A percentile compares a stretch with the other conserved stretches of the same genome.
phyloP scores from a whole-genome alignment of 1,284 basidiomycete species.

The Naganishia sp. region DNA sequence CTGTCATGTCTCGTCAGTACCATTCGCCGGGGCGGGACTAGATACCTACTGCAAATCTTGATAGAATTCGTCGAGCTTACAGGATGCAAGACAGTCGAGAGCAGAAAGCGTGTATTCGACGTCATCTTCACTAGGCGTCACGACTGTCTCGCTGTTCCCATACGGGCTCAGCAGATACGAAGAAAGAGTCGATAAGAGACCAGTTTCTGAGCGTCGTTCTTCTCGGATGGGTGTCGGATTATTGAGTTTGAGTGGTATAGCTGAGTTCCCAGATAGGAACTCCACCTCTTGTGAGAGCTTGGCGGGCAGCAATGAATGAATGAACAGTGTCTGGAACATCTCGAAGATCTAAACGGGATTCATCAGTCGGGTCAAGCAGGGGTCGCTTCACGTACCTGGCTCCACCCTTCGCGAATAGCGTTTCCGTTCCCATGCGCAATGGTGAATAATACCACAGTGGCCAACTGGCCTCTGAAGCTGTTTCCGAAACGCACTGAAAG shows the following conservation, averaged over 20 bases:
- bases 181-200: slow-evolving; percentile 88
- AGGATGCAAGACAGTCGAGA: slow-evolving; percentile 92
- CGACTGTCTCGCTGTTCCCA: slow-evolving; percentile 67
- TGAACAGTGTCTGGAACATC: slow-evolving; percentile 95
- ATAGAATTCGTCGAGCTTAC: slow-evolving; percentile 91
- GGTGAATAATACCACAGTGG: slow-evolving; percentile 95
- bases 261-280: slow-evolving; percentile 83
- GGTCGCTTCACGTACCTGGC: slow-evolving; percentile 61
- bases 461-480: slow-evolving; percentile 93
- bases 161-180: slow-evolving; percentile 98
- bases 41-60: slow-evolving; percentile 78
- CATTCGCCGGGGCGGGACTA: background rate
- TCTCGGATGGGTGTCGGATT: slow-evolving; percentile 65
- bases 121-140: slow-evolving; percentile 82
- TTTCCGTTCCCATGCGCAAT: slow-evolving; percentile 98
- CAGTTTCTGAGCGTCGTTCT: slow-evolving; percentile 72
- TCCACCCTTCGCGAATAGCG: slow-evolving; percentile 91
- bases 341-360: slow-evolving; percentile 74
- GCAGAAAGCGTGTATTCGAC: slow-evolving; percentile 92
- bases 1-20: slow-evolving; percentile 53
- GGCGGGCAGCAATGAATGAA: slow-evolving; percentile 84
- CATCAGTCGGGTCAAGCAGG: background rate
- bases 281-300: slow-evolving; percentile 96
- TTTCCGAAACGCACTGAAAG: slow-evolving; percentile 91
- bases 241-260: slow-evolving; percentile 80